phyloP scores from a whole-genome alignment of 2,329 filamentous ascomycete species.

The Truncatella angustata region DNA sequence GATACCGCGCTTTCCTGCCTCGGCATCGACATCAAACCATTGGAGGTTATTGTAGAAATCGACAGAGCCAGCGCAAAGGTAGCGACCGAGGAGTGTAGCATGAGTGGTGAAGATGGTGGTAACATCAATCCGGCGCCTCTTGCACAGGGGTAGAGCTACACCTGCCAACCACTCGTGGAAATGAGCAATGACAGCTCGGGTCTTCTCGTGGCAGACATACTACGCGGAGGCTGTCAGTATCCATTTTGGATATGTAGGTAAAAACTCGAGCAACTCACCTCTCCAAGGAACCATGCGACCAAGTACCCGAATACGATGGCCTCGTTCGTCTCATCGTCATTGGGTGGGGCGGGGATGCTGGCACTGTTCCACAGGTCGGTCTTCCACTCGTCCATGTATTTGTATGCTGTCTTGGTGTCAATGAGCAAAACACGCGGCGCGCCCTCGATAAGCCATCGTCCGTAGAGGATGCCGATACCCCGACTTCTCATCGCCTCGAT shows the following conservation, averaged over 20 bases:
- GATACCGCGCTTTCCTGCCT: conserved; percentile 96
- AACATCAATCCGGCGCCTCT: conserved; percentile 91
- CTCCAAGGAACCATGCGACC: conserved; percentile 96
- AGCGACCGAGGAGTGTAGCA: conserved; percentile 90
- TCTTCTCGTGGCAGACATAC: conserved; percentile 93
- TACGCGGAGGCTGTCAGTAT: conserved; percentile 32
- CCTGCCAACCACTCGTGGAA: conserved; percentile 99
- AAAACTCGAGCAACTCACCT: conserved; percentile 58
- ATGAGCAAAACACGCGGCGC: conserved; percentile 91
- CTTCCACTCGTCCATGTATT: conserved; percentile 95
- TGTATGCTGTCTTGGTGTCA: conserved; percentile 90
- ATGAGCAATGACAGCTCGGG: conserved; percentile 89
- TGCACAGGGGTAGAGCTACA: conserved; percentile 86
- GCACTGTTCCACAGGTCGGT: conserved; percentile 89
- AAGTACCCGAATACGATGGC: conserved; percentile 97
- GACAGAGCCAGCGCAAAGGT: conserved; percentile 94
- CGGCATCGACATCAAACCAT: conserved; percentile 92
- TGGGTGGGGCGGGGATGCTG: conserved; percentile 88
- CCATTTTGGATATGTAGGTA: not conserved
- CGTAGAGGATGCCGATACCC: conserved; percentile 87
- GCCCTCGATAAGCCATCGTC: conserved; percentile 95
- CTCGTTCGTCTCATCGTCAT: conserved; percentile 94
- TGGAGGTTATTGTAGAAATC: conserved; percentile 99
- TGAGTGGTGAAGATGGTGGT: conserved; percentile 99
- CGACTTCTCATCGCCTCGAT: conserved; percentile 92